Evolutionary conservation across 176 grass and related monocot species (phyloP), one percentile per base, ranked within the genome.

Genomic region (Eragrostis nindensis): DNA sequence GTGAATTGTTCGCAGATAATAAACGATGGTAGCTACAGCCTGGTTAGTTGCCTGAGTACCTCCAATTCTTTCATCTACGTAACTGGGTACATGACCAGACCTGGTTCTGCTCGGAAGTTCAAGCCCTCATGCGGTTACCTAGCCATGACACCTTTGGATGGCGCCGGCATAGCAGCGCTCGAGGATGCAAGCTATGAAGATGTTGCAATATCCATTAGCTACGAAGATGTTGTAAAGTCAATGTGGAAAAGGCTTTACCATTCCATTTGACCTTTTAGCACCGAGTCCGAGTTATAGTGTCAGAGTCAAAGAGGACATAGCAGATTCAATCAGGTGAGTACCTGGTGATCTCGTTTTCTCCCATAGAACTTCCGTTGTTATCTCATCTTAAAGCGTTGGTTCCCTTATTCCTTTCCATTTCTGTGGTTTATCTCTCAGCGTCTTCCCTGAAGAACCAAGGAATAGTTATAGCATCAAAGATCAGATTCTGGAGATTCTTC

Each of bases 91-190:
- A 8, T 8, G 8, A 0, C 8, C 21, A 2, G 11, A n/a, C n/a
- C n/a, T n/a, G n/a, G n/a, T 11, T 0, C 0, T 5, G 15, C 72
- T 41, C 0, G 2, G 0, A 2, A 3, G 15, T 43, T 92, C 0
- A n/a, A 75, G 54, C 53, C 86, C 24, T 88, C 82, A 0, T 92
- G 86, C 10, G 49, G 71, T 17, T 86, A 53, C 32, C 13, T 92
- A 12, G 82, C 82, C 2, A 57, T 36, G 62, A 8, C 16, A 83
- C 68, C 64, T 30, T 62, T 75, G 16, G 62, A 19, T 54, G 42
- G 42, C 0, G 6, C 42, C 42, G 42, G 9, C 6, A 44, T 8
- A 8, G 8, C 42, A 44, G 69, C 8, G 45, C 2, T 8, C 1
- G 17, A 6, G 0, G 62, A 71, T 71, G 16, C n/a, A 52, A 84